Conservation (phyloP, 495 filamentous ascomycete genomes). For the Penicillium silybi region DNA sequence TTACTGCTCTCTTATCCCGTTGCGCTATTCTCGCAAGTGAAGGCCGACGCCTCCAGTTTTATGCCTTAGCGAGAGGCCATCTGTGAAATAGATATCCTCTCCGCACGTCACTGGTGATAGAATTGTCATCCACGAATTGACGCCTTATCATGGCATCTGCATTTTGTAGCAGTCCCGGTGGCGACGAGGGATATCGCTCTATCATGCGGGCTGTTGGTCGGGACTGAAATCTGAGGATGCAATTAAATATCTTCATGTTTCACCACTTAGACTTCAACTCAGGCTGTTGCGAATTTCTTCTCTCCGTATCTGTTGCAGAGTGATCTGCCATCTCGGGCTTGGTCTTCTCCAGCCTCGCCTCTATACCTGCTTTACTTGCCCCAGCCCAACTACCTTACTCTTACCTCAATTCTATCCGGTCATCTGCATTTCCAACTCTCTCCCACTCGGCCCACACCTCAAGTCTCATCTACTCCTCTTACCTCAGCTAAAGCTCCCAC, state of each 20-base stretch:
- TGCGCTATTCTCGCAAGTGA: not conserved
- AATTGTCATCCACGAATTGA: not conserved
- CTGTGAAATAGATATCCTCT: not conserved
- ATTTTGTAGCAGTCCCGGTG: not conserved
- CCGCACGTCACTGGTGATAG: slow-evolving; percentile 1
- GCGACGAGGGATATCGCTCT: slow-evolving; percentile 2
- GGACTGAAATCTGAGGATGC: not conserved
- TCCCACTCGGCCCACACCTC: not conserved
- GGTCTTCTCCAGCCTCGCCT: not conserved
- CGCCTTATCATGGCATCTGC: not conserved
- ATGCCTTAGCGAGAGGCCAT: not conserved
- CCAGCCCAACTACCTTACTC: not conserved
- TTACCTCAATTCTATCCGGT: not conserved
- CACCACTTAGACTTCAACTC: not conserved
- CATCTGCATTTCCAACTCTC: not conserved
- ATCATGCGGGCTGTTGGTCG: slow-evolving; percentile 9
- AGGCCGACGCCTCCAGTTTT: not conserved
- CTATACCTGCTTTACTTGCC: not conserved
- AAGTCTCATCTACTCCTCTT: not conserved
- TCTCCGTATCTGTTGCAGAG: not conserved
- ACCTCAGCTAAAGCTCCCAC: not conserved
- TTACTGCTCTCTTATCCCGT: not conserved
- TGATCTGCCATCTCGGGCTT: not conserved
- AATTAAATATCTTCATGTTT: slow-evolving; percentile 4
- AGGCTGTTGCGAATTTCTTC: not conserved